Base-by-base conservation (phyloP, 2,329 filamentous ascomycete genomes). In the Verticillium dahliae region DNA sequence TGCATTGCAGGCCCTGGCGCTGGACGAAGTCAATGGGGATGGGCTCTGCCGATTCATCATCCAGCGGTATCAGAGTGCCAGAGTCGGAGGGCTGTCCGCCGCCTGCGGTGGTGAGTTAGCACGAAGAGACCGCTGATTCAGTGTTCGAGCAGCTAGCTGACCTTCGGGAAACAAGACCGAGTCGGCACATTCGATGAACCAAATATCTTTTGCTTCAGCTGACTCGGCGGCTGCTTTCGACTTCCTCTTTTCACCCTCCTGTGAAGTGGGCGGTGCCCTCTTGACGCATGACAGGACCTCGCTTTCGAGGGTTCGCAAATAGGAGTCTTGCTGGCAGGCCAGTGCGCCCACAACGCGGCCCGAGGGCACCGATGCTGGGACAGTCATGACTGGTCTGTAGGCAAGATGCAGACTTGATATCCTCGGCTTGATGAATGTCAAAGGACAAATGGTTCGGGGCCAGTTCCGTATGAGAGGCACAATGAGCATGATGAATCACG, bases 101-200 rank as follows among this genome's bases (percentile, higher is more conserved):
- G 7, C 71, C 71, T 73, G 18, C 7, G 15, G 10, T 6, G 6
- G 50, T 18, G 45, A 27, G 27, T 58, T 15, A 18, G 1, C 35
- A 27, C 10, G 3, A 5, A 6, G 39, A 45, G 39, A 18, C 1
- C 1, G 37, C 13, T 61, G 9, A 62, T 62, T 56, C 15, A 1
- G 14, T 31, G 41, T 4, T 13, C 18, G 3, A 52, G n/a, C 22
- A 9, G 6, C 18, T 22, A 22, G 18, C 34, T 4, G 35, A 67
- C 71, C 71, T 65, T 73, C 71, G 0, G 71, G 71, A 1, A 73
- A 73, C 0, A 73, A 45, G 0, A 73, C 68, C 3, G 71, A 73
- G 11, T 73, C 71, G 1, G 65, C 62, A 54, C 69, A 73, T 27
- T 73, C 71, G 6, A 73, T 66, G 2, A 72, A 54, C 71, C 71